Conservation (phyloP, 1,139 yeast genomes). For the Meyerozyma athensensis region DNA sequence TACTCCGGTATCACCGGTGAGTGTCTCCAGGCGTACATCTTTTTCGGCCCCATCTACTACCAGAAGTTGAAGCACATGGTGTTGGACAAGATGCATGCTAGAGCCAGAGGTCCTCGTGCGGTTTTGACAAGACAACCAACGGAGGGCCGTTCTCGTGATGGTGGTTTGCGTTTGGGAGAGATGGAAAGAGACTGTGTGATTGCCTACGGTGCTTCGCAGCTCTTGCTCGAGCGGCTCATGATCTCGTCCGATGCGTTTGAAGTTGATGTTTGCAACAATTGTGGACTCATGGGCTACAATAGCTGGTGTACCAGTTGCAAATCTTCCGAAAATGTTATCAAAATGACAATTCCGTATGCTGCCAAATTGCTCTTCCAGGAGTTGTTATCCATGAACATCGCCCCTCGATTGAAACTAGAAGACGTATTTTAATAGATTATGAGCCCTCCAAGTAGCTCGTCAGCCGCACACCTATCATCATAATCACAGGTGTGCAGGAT, state of each 20-base stretch:
- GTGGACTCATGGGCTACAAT: conserved; percentile 98
- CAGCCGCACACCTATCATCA: no score
- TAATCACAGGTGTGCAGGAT: no score
- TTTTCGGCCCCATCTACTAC: conserved; percentile 97
- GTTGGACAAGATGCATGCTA: conserved; percentile 97
- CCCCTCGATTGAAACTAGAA: conserved; percentile 86
- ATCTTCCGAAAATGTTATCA: conserved; percentile 77
- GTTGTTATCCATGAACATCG: conserved; percentile 93
- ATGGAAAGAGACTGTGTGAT: conserved; percentile 99
- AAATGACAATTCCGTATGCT: conserved; percentile 97
- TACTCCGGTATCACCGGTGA: conserved; percentile 99
- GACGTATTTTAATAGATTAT: conserved; percentile 56
- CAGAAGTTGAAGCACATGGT: conserved; percentile 99
- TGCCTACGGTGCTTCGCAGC: conserved; percentile 98
- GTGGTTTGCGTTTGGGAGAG: conserved; percentile 98
- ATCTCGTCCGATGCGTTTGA: conserved; percentile 96
- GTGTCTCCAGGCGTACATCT: conserved; percentile 92
- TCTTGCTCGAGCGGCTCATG: conserved; percentile 91
- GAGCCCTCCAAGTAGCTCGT: neutral
- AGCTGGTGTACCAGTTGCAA: conserved; percentile 97
- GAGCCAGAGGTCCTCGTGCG: conserved; percentile 99
- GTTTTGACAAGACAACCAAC: conserved; percentile 98
- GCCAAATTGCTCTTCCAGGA: conserved; percentile 96
- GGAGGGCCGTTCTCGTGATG: conserved; percentile 98
- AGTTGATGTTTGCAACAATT: conserved; percentile 87